Base-by-base conservation (phyloP, 768 basidiomycete genomes). In the Mycena alexandri region DNA sequence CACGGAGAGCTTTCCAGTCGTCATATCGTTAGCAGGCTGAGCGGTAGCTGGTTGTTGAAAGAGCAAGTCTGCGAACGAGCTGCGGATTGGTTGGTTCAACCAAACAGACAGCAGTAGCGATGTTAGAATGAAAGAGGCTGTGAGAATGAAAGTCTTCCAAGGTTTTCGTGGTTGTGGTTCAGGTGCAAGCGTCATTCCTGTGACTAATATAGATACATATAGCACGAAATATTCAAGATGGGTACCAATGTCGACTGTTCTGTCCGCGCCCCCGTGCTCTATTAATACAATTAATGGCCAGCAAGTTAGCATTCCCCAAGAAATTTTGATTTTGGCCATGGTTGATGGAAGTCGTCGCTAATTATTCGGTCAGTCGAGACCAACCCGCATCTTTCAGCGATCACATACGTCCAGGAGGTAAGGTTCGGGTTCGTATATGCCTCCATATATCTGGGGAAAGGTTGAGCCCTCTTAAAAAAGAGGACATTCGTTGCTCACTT, bases 401-500 rank as follows among this genome's bases (percentile, higher is more conserved):
- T 12, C 9, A 42, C 21, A 25, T 48, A 38, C 55, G 70, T 77
- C 93, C 93, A 94, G 13, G 91, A 91, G 61, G 93, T 94, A 9
- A 93, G 72, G 75, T 93, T 94, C 17, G 89, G 84, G 73, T 96
- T 94, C 42, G 83, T 87, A 78, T 96, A 96, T 16, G 93, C 92
- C 57, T 89, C 89, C 22, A 87, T 75, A n/a, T 68, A 68, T 5
- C 67, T 68, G 33, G 10, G 14, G 17, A 51, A 43, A 34, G 5
- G 25, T 56, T 13, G n/a, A 25, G 13, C 41, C 36, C 12, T 25
- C n/a, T 14, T 1, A 5, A n/a, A 42, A n/a, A 42, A 17, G 24
- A 19, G 46, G 21, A 9, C 42, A 16, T 29, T 57, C 36, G 16
- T 22, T 14, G 22, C 86, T 59, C 71, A 92, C 88, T 86, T 77